Base-by-base conservation (phyloP, 305 asterid genomes). In the Salvia sclarea region DNA sequence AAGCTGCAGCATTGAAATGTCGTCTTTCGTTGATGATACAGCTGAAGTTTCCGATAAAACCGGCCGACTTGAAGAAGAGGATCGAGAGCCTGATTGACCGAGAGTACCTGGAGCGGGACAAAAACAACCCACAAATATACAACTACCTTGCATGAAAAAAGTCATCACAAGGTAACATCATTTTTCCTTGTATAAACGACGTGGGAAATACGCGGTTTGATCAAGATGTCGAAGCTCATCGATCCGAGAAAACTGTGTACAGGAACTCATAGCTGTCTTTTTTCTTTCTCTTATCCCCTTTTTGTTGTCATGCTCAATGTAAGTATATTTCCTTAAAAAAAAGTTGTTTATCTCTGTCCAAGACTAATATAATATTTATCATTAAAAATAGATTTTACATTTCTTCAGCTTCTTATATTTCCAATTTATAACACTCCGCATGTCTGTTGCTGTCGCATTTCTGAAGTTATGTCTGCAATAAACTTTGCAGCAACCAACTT, bases 41-140 rank as follows among this genome's bases (percentile, higher is more conserved):
- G 97, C 93, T 92, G 69, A 87, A 92, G 76, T 91, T 94, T 67
- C 99, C 97, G 4, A 89, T 92, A 78, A 94, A 91, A 79, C 99
- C 98, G 30, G 91, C 92, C 0, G 98, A 94, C 78, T 73, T 94
- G 88, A 94, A 94, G 97, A 94, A 94, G 74, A 79, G 99, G 82
- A 94, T 94, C 57, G 99, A 91, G 77, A 89, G 97, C 79, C 90
- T 94, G 60, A 94, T 94, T 55, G 99, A 94, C 72, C 76, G 99
- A 77, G 99, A 94, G 78, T 94, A 87, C 72, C 76, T 94, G 72
- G 99, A 91, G 71, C 82, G 97, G 0, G 97, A 89, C 88, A 94
- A 86, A 73, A 85, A 59, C 69, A 89, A 88, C 84, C 90, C 96
- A 37, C 96, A 91, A 82, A 73, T 91, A 77, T 93, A 93, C 90